Evolutionary conservation across 495 filamentous ascomycete species (phyloP), one percentile per base, ranked within the genome.

Genomic region (Letharia columbiana): DNA sequence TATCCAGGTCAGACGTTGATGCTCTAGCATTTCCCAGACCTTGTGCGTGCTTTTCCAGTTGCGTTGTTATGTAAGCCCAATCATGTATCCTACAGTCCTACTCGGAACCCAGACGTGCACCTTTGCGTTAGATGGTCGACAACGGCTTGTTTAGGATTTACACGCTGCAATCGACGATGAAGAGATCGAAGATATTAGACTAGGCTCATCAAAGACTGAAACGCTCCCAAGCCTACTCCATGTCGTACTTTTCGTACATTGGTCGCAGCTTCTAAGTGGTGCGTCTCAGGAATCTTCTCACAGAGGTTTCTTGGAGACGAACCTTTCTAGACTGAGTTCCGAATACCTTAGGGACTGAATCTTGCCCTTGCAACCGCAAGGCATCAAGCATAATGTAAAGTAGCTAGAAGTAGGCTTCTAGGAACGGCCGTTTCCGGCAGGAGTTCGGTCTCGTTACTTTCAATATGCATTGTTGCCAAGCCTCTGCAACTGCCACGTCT

Each of bases 1-100:
- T 57, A 61, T 20, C 17, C 44, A 69, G 42, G 37, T 17, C 28
- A 61, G 31, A 41, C 28, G 31, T 23, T 28, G 50, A 39, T 40
- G 41, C 44, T 63, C 41, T 42, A 65, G 17, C 31, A 35, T 39
- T 49, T 50, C 37, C 59, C 13, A 31, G 54, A 18, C 33, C 39
- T 42, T 50, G 23, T 49, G 37, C 35, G 64, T 39, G 63, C 54
- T 57, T 45, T 35, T 60, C 60, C 23, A 42, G 23, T 44, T 61
- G 42, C 66, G 39, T 47, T 66, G 31, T 68, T 57, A 68, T 68
- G 63, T 68, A 64, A 63, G 56, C 69, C 66, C 69, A 63, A 64
- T 60, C 62, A 68, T 70, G 68, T 71, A 70, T 65, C 68, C 65
- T 61, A 63, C 11, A 68, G 68, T 65, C 68, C 65, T 61, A 63